A percentile compares a stretch with the other conserved stretches of the same genome.
Evolutionary conservation across 192 early-diverging fungal genomes (phyloP).

Genomic region (Coemansia asiatica): DNA sequence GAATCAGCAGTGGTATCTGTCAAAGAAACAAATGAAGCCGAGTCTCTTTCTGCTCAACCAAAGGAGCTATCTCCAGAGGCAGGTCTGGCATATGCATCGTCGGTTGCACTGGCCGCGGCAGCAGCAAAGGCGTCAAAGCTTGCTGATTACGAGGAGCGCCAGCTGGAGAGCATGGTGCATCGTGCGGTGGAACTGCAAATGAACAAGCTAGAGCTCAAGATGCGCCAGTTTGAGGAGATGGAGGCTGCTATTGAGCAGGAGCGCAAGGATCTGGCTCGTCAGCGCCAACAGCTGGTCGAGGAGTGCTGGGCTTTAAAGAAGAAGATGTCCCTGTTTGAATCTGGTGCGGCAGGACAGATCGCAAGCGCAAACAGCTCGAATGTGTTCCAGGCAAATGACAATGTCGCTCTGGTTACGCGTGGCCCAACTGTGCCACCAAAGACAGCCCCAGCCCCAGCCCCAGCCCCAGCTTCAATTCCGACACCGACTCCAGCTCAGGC

Average conservation of each 20-base stretch:
- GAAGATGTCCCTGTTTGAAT: conserved; percentile 52
- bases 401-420: conserved; percentile 27
- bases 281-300: conserved; percentile 50
- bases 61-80: conserved; percentile 31
- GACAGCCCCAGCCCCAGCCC: background rate
- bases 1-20: background rate
- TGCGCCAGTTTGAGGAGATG: conserved; percentile 90
- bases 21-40: conserved; percentile 8
- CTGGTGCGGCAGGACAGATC: conserved; percentile 29
- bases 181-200: conserved; percentile 84
- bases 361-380: conserved; percentile 19
- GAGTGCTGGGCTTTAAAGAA: conserved; percentile 54
- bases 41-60: conserved; percentile 11
- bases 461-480: too few species aligned
- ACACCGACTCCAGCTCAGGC: background rate
- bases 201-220: conserved; percentile 87
- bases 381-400: conserved; percentile 42
- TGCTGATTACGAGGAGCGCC: conserved; percentile 81
- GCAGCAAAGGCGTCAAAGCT: conserved; percentile 86
- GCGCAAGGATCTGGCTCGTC: conserved; percentile 70
- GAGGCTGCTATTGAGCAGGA: conserved; percentile 89
- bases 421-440: conserved; percentile 33
- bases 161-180: conserved; percentile 80
- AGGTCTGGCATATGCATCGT: conserved; percentile 73
- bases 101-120: conserved; percentile 87